Percentiles rank a stretch among this genome's conserved stretches.
Evolutionary conservation across 2,329 filamentous ascomycete genomes (phyloP).

Genomic region (Fusarium goolgardi): DNA sequence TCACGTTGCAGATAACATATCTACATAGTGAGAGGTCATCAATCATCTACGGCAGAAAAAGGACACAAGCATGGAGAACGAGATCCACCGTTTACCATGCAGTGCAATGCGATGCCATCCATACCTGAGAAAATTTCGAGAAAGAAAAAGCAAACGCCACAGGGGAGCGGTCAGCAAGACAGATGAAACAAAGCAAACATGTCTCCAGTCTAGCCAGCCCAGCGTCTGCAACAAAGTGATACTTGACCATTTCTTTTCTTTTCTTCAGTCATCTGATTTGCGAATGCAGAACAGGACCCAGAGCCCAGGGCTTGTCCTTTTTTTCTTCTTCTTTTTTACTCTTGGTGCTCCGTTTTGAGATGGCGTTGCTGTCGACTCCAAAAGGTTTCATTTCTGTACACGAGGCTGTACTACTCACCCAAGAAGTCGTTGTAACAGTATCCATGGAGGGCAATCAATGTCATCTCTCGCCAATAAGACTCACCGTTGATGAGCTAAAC

Average conservation of each 20-base stretch:
- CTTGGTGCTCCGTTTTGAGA: conserved; percentile 7
- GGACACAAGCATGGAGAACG: background rate
- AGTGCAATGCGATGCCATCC: background rate
- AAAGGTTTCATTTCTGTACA: conserved; percentile 19
- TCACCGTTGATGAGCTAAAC: conserved; percentile 22
- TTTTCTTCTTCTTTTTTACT: conserved; percentile 21
- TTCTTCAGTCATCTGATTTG: conserved; percentile 1
- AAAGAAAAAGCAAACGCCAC: conserved; percentile 44
- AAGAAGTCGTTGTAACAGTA: background rate
- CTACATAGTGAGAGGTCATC: background rate
- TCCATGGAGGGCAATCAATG: background rate
- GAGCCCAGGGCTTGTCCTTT: background rate
- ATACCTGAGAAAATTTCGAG: conserved; percentile 38
- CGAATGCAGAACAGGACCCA: background rate
- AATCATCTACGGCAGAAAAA: background rate
- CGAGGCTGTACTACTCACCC: conserved; percentile 1
- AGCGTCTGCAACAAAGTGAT: conserved; percentile 30
- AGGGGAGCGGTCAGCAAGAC: conserved; percentile 26
- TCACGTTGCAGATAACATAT: background rate
- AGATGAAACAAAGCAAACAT: conserved; percentile 32
- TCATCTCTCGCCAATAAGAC: conserved; percentile 10
- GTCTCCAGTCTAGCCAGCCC: conserved; percentile 3
- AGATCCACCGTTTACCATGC: conserved; percentile 14
- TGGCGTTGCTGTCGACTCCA: conserved; percentile 23
- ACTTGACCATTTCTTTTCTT: conserved; percentile 2